These are phyloP conservation scores for Neopestalotiopsis rosae DNA, from an alignment of 2,329 filamentous ascomycete genomes.

Conservation along the genomic window DNA sequence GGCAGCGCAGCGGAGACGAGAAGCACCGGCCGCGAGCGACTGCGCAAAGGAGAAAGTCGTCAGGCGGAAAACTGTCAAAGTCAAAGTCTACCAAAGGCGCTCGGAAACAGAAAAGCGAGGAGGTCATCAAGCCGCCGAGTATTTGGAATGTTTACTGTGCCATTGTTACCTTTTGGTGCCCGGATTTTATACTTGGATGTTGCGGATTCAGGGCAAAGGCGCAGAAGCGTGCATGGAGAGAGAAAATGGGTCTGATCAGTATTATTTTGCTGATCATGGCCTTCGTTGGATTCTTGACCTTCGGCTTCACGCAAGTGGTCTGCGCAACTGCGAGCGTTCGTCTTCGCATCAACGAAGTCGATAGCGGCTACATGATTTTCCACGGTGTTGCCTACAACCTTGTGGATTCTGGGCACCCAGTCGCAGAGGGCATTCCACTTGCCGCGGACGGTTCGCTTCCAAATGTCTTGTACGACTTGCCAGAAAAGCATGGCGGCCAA, in stretches of 20 bases:
- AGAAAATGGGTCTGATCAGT: constrained; percentile 97
- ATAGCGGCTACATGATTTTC: constrained; percentile 89
- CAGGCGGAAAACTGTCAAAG: constrained; percentile 64
- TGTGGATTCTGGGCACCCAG: constrained; percentile 76
- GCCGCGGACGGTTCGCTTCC: constrained; percentile 54
- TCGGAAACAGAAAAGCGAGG: constrained; percentile 58
- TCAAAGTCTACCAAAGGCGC: constrained; percentile 56
- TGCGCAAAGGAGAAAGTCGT: constrained; percentile 47
- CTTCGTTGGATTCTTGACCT: constrained; percentile 93
- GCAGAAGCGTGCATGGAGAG: constrained; percentile 91
- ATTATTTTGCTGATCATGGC: constrained; percentile 88
- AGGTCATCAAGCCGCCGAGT: constrained; percentile 79
- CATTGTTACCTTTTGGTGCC: constrained; percentile 92
- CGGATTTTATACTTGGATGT: constrained; percentile 81
- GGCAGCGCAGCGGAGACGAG: constrained; percentile 43
- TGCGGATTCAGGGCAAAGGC: constrained; percentile 86
- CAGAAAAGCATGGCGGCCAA: constrained; percentile 80
- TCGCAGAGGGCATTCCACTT: constrained; percentile 76
- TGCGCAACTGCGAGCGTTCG: constrained; percentile 76
- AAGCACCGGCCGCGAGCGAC: constrained; percentile 41
- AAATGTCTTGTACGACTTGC: constrained; percentile 88
- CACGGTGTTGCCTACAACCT: constrained; percentile 92
- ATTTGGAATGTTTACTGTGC: constrained; percentile 96
- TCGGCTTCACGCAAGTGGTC: constrained; percentile 90
- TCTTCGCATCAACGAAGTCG: constrained; percentile 83